Percentiles rank a stretch among this genome's conserved stretches.
Conservation (phyloP, 352 stramenopile genomes). For the Globisporangium lucens region DNA sequence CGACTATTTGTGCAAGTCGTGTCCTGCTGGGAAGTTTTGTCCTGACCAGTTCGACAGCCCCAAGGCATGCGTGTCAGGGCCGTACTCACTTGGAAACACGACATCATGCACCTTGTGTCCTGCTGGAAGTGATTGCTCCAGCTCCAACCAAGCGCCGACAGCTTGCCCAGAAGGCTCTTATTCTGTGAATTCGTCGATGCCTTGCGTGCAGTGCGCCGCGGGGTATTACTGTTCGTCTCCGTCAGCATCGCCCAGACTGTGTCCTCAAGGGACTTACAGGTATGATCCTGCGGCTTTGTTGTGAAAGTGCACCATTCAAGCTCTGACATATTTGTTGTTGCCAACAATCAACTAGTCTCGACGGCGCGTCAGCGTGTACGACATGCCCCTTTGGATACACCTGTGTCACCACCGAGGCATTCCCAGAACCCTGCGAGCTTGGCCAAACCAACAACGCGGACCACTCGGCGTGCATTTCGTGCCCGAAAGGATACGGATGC, state of each 20-base stretch:
- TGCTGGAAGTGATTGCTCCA: constrained; percentile 44
- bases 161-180: constrained; percentile 30
- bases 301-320: neutral
- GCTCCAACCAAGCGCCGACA: constrained; percentile 18
- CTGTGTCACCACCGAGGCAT: constrained; percentile 27
- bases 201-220: constrained; percentile 28
- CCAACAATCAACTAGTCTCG: constrained; percentile 14
- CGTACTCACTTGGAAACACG: constrained; percentile 43
- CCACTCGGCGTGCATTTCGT: constrained; percentile 18
- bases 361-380: constrained; percentile 35
- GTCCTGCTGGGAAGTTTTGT: constrained; percentile 41
- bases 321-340: constrained; percentile 14
- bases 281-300: constrained; percentile 1
- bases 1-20: constrained; percentile 33
- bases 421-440: constrained; percentile 18
- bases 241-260: constrained; percentile 25
- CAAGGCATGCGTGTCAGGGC: constrained; percentile 24
- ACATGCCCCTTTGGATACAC: constrained; percentile 44
- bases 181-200: constrained; percentile 16
- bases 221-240: constrained; percentile 39
- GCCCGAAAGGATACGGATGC: constrained; percentile 22
- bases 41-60: constrained; percentile 19
- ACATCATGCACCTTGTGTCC: constrained; percentile 42
- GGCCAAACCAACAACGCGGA: constrained; percentile 36
- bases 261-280: constrained; percentile 38